Percentiles rank a stretch among this genome's conserved stretches.
Conservation (phyloP, 2,329 filamentous ascomycete species). For the Penicillium rolfsii region DNA sequence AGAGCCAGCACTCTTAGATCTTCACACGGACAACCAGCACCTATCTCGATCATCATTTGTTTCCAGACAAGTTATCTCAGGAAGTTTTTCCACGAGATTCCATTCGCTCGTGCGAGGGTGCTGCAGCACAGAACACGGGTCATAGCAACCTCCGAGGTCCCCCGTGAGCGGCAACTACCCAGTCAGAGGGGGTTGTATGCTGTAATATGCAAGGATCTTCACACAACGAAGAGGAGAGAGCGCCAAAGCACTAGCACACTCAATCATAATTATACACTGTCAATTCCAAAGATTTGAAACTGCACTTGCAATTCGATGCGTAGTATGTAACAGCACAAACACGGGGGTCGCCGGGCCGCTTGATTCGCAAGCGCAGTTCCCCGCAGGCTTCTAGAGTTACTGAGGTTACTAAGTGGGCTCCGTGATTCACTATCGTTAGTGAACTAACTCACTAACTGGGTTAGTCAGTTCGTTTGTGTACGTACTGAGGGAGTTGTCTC, state of each 20-base stretch:
- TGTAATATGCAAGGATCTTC: neutral
- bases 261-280: neutral
- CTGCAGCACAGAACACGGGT: neutral
- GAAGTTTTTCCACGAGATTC: neutral
- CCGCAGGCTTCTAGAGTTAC: neutral
- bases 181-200: neutral
- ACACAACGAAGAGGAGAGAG: neutral
- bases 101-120: neutral
- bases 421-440: no score
- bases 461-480: no score
- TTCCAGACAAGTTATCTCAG: neutral
- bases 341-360: slow-evolving; percentile 5
- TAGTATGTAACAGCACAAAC: no score
- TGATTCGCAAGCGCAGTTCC: slow-evolving; percentile 6
- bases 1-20: neutral
- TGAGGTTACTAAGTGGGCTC: neutral
- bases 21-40: neutral
- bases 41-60: neutral
- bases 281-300: neutral
- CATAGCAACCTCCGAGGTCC: neutral
- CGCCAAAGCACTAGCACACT: neutral
- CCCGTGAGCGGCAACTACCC: neutral
- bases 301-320: no score
- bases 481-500: no score
- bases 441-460: no score